Base-by-base conservation (phyloP, 768 basidiomycete species). In the Naganishia randhawae region DNA sequence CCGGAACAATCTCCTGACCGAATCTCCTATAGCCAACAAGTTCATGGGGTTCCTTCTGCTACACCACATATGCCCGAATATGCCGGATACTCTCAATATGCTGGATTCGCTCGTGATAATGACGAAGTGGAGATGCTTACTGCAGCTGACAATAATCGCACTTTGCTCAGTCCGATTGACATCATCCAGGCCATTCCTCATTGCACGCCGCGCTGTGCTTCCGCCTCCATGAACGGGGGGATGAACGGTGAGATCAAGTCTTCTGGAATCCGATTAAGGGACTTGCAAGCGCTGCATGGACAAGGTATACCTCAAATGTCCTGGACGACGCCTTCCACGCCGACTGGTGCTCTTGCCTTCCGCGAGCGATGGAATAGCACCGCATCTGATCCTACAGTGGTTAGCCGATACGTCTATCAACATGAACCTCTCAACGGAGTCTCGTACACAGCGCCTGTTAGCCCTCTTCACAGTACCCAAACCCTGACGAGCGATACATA, bases 251-350 rank as follows among this genome's bases (percentile, higher is more conserved):
- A 61, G 9, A 29, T n/a, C 19, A 39, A 39, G 27, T 33, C 29
- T 6, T 13, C 9, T 8, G 57, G 37, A 9, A 25, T 61, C 4
- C 57, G 22, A 10, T 22, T 39, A 6, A 35, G 41, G 16, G 57
- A 61, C 7, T 25, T 61, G 13, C 57, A 61, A 42, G 57, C 57
- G 8, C 29, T 61, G 4, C 54, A 55, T 22, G 33, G 16, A 7
- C 57, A 61, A 61, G 39, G 57, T 10, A 61, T 61, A 39, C 57
- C 57, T 27, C 57, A 37, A 16, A 39, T 42, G 37, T 61, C 57
- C 0, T 61, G 57, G 57, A 61, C 57, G 22, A 61, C 57, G 22
- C 57, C 57, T 29, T 61, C 57, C 22, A n/a, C 57, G 10, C 57
- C 57, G 9, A 42, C 22, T 14, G 57, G 57, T n/a, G n/a, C 39